A percentile compares a stretch with the other conserved stretches of the same genome.
Evolutionary conservation across 2,329 filamentous ascomycete species (phyloP).

Genomic region (Fusarium sacchari): DNA sequence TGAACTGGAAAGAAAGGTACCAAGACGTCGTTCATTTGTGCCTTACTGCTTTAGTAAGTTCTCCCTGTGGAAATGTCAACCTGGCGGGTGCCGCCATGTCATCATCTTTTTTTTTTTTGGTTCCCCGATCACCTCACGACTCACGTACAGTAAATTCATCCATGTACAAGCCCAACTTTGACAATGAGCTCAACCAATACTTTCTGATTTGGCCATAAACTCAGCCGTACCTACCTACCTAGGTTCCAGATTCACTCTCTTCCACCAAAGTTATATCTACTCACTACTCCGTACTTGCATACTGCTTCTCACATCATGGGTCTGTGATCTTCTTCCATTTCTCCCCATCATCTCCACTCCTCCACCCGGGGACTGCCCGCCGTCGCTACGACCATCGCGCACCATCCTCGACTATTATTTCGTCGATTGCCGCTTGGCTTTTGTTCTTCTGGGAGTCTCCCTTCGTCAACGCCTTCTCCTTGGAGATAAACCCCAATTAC

Average conservation of each 20-base stretch:
- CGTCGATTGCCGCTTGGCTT: not conserved
- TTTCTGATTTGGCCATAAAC: not conserved
- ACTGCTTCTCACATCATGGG: not conserved
- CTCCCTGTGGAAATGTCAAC: slow-evolving; percentile 8
- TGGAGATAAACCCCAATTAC: not conserved
- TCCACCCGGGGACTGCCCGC: slow-evolving; percentile 13
- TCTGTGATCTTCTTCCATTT: not conserved
- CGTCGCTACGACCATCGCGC: slow-evolving; percentile 9
- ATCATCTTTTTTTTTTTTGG: slow-evolving; percentile 16
- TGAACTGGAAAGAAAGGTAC: not conserved
- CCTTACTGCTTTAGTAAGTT: not conserved
- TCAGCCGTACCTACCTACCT: too few species aligned
- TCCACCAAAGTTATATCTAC: not conserved
- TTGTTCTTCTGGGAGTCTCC: not conserved
- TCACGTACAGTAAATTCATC: slow-evolving; percentile 14
- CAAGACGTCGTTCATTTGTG: not conserved
- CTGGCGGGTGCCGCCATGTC: slow-evolving; percentile 19
- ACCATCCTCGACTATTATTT: slow-evolving; percentile 23
- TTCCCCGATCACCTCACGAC: slow-evolving; percentile 20
- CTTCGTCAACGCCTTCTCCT: not conserved
- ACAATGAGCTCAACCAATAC: not conserved
- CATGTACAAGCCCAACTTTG: slow-evolving; percentile 21
- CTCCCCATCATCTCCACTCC: slow-evolving; percentile 36
- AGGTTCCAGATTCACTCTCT: not conserved
- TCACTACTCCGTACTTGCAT: not conserved